Conservation (phyloP, 352 stramenopile genomes). For the Pythium apleroticum region DNA sequence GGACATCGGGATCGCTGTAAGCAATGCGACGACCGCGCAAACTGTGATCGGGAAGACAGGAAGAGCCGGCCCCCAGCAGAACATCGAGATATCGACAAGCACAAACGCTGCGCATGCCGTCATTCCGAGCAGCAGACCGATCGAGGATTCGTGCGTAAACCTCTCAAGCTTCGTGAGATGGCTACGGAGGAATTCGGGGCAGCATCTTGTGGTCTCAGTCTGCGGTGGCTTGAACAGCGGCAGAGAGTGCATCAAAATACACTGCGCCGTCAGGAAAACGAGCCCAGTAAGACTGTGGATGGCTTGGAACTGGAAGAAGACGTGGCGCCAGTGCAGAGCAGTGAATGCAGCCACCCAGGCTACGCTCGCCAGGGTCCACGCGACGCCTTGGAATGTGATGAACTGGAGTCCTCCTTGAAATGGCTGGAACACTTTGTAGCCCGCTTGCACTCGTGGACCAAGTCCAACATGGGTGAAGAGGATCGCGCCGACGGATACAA, state of each 20-base stretch:
- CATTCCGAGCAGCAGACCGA: slow-evolving; percentile 43
- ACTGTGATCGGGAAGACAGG: slow-evolving; percentile 48
- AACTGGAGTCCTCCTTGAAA: slow-evolving; percentile 50
- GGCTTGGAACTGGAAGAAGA: slow-evolving; percentile 45
- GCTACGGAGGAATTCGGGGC: slow-evolving; percentile 2
- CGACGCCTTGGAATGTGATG: slow-evolving; percentile 49
- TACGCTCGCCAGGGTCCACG: slow-evolving; percentile 47
- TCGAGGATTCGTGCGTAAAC: slow-evolving; percentile 36
- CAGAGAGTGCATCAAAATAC: slow-evolving; percentile 40
- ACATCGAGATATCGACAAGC: slow-evolving; percentile 46
- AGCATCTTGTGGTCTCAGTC: background rate
- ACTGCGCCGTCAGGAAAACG: slow-evolving; percentile 42
- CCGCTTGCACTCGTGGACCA: slow-evolving; percentile 35
- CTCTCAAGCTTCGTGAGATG: slow-evolving; percentile 21
- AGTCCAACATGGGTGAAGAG: slow-evolving; percentile 39
- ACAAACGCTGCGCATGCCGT: slow-evolving; percentile 46
- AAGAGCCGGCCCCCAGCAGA: slow-evolving; percentile 42
- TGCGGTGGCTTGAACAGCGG: slow-evolving; percentile 34
- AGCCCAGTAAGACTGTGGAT: slow-evolving; percentile 46
- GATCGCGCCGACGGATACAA: slow-evolving; percentile 39
- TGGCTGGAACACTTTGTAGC: slow-evolving; percentile 47
- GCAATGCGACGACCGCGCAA: slow-evolving; percentile 47
- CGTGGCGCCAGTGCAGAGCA: slow-evolving; percentile 44
- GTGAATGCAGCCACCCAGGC: slow-evolving; percentile 42
- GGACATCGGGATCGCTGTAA: slow-evolving; percentile 50